These are phyloP conservation scores for Gossypium bickii DNA, from an alignment of 345 rosid species.

Conservation along the genomic window DNA sequence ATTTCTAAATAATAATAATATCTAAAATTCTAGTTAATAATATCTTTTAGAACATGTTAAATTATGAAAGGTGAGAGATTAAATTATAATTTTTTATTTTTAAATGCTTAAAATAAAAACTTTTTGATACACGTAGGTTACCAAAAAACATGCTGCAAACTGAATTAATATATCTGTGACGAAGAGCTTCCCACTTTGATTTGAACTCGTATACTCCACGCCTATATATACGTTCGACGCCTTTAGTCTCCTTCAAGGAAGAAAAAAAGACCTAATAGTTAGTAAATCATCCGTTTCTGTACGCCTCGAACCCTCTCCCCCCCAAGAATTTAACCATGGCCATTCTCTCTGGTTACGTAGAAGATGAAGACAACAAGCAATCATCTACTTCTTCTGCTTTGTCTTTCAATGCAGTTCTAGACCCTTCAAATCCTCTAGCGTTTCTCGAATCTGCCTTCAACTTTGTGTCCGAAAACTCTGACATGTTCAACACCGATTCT, in stretches of 20 bases:
- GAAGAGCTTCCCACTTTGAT: background rate
- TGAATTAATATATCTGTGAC: background rate
- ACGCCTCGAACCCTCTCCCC: background rate
- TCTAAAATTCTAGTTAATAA: too few relatives aligned
- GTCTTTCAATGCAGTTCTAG: conserved; percentile 9
- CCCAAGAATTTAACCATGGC: conserved; percentile 12
- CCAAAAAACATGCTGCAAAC: too few relatives aligned
- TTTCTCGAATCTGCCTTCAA: conserved; percentile 4
- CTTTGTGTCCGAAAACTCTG: background rate
- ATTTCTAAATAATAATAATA: too few relatives aligned
- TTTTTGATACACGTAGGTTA: too few relatives aligned
- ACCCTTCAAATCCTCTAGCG: conserved; percentile 1
- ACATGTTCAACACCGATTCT: background rate
- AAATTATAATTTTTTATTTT: too few relatives aligned
- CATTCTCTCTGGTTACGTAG: conserved; percentile 20
- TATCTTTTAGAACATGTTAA: too few relatives aligned
- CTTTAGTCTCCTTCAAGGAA: background rate
- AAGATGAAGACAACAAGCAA: conserved; percentile 6
- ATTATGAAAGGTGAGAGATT: too few relatives aligned
- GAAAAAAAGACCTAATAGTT: background rate
- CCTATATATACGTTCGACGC: background rate
- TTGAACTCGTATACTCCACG: background rate
- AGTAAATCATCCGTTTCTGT: background rate
- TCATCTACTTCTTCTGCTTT: background rate
- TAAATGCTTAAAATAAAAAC: too few relatives aligned